Percentiles rank a stretch among this genome's conserved stretches.
phyloP scores from a whole-genome alignment of 345 rosid genomes.

The Noccaea bulbosa region DNA sequence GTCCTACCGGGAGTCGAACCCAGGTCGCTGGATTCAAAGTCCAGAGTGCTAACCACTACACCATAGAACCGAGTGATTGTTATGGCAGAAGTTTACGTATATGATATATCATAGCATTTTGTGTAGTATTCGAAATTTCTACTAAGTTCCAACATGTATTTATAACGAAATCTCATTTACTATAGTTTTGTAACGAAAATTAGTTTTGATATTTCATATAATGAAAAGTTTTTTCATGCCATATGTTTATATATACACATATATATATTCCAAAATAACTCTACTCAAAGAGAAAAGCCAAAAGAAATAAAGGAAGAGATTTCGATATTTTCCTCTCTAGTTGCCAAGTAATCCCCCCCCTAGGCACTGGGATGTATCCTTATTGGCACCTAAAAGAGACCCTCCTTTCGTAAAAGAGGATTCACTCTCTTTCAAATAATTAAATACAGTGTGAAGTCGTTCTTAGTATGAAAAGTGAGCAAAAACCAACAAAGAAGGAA shows the following conservation, averaged over 20 bases:
- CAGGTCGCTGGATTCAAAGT: slow-evolving; percentile 95
- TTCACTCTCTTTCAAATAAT: slow-evolving; percentile 10
- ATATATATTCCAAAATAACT: neutral
- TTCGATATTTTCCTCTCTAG: slow-evolving; percentile 20
- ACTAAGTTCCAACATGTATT: too few species aligned
- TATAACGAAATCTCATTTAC: too few species aligned
- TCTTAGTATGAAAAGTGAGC: slow-evolving; percentile 15
- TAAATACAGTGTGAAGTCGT: neutral
- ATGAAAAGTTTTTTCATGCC: too few species aligned
- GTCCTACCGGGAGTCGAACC: slow-evolving; percentile 96
- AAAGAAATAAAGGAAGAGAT: neutral
- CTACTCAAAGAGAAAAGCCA: neutral
- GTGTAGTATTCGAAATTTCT: too few species aligned
- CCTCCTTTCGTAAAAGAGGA: slow-evolving; percentile 27
- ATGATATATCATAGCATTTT: too few species aligned
- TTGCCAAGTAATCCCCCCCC: slow-evolving; percentile 33
- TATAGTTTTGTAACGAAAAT: too few species aligned
- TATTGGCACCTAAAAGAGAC: slow-evolving; percentile 26
- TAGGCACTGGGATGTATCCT: slow-evolving; percentile 26
- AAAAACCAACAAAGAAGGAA: neutral
- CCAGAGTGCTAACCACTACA: slow-evolving; percentile 98
- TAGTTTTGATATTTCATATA: too few species aligned
- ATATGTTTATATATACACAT: too few species aligned
- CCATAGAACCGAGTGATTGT: slow-evolving; percentile 61
- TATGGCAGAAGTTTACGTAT: too few species aligned